phyloP scores from a whole-genome alignment of 2,329 filamentous ascomycete species.

The Alternaria conjuncta region DNA sequence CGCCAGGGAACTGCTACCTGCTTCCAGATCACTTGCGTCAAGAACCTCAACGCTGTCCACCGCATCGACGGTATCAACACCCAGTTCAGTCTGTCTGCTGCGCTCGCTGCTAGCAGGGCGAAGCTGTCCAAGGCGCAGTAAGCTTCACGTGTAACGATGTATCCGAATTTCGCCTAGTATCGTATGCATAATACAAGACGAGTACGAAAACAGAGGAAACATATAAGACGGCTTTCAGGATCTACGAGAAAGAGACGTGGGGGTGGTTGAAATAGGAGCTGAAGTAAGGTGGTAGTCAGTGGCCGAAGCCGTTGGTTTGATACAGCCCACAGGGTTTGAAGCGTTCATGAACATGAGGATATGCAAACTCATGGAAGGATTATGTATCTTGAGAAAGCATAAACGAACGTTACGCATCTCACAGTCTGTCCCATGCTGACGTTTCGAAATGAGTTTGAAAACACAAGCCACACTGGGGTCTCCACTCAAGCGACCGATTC shows the following conservation, averaged over 20 bases:
- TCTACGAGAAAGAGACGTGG: background rate
- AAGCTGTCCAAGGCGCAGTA: conserved; percentile 28
- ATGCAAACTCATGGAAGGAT: background rate
- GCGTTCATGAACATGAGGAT: background rate
- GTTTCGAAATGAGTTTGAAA: background rate
- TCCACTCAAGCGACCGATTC: background rate
- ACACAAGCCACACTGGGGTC: background rate
- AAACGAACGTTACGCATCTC: background rate
- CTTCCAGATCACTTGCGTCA: conserved; percentile 85
- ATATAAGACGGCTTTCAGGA: background rate
- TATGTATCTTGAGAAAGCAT: background rate
- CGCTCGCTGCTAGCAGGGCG: conserved; percentile 60
- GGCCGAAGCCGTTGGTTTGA: background rate
- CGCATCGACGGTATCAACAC: conserved; percentile 74
- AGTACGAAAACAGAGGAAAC: background rate
- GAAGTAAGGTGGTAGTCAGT: background rate
- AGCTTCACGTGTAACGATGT: background rate
- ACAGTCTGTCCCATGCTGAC: background rate
- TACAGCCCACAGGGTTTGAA: background rate
- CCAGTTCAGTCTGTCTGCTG: conserved; percentile 73
- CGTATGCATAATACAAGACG: background rate
- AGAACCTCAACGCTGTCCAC: conserved; percentile 89
- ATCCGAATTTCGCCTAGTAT: background rate
- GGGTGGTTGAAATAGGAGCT: background rate
- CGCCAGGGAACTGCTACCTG: conserved; percentile 84